phyloP scores from a whole-genome alignment of 345 rosid species.

The Populus simonii region DNA sequence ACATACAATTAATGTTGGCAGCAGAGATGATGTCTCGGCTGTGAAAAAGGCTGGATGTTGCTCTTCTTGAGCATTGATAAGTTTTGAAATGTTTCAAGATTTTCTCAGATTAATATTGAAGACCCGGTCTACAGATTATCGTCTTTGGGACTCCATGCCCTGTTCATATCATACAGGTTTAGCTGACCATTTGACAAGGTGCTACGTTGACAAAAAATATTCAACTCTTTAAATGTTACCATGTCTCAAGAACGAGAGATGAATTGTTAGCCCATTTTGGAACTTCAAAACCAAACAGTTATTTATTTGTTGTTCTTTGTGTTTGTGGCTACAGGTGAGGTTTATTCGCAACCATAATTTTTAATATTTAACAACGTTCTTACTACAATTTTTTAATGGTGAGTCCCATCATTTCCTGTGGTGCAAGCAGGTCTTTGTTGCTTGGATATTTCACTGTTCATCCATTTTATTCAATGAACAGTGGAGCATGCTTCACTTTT shows the following conservation, averaged over 20 bases:
- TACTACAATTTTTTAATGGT: too few relatives aligned
- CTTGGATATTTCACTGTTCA: too few relatives aligned
- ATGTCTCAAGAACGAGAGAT: not conserved
- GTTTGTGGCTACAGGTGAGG: too few relatives aligned
- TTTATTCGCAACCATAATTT: too few relatives aligned
- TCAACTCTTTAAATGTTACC: not conserved
- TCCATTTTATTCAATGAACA: too few relatives aligned
- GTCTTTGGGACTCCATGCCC: not conserved
- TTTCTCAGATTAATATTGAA: not conserved
- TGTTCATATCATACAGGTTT: constrained; percentile 13
- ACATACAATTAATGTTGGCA: constrained; percentile 33
- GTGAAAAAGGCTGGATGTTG: constrained; percentile 29
- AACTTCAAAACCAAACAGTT: not conserved
- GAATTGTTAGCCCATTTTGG: not conserved
- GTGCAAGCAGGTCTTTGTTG: too few relatives aligned
- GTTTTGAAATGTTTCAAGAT: not conserved
- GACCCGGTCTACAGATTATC: not conserved
- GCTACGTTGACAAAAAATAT: not conserved
- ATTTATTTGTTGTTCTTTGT: too few relatives aligned
- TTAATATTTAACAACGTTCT: too few relatives aligned
- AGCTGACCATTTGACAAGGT: not conserved
- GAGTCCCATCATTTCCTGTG: too few relatives aligned
- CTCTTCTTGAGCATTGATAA: constrained; percentile 10
- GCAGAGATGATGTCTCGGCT: constrained; percentile 31
- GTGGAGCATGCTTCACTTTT: too few relatives aligned